These are phyloP conservation scores for Debaryomyces maramus DNA, from an alignment of 805 yeast genomes.

Conservation along the genomic window DNA sequence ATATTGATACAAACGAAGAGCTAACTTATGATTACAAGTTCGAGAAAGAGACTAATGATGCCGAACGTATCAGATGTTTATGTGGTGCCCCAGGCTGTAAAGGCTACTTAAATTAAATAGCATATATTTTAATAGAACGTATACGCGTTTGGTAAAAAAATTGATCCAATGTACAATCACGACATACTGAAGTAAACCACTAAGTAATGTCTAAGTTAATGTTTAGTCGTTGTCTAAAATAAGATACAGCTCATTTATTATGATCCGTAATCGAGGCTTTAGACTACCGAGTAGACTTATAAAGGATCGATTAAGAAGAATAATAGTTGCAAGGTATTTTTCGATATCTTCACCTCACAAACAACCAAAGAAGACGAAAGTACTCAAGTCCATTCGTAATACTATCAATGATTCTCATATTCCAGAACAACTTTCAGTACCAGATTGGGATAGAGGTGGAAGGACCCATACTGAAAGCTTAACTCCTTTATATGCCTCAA, in stretches of 20 bases:
- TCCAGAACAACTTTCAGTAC: slow-evolving; percentile 1
- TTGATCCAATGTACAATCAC: neutral
- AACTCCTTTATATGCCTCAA: slow-evolving; percentile 37
- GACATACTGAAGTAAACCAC: no score
- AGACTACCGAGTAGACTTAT: no score
- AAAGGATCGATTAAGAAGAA: no score
- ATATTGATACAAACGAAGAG: slow-evolving; percentile 86
- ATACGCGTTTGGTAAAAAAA: neutral
- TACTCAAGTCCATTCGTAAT: neutral
- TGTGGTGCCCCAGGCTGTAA: slow-evolving; percentile 97
- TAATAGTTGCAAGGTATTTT: no score
- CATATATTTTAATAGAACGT: neutral
- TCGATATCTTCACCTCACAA: no score
- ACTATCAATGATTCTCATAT: neutral
- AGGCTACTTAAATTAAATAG: slow-evolving; percentile 71
- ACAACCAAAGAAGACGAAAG: neutral
- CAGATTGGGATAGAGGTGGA: slow-evolving; percentile 44
- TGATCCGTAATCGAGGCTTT: no score
- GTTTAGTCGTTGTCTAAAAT: no score
- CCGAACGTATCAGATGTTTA: slow-evolving; percentile 82
- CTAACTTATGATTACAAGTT: slow-evolving; percentile 95
- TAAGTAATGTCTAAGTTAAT: no score
- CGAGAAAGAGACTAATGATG: slow-evolving; percentile 86
- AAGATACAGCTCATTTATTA: no score
- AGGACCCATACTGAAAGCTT: slow-evolving; percentile 27